Percentiles rank a stretch among this genome's conserved stretches.
Evolutionary conservation across 2,329 filamentous ascomycete genomes (phyloP).

Genomic region (Reticulascus tulasneorum): DNA sequence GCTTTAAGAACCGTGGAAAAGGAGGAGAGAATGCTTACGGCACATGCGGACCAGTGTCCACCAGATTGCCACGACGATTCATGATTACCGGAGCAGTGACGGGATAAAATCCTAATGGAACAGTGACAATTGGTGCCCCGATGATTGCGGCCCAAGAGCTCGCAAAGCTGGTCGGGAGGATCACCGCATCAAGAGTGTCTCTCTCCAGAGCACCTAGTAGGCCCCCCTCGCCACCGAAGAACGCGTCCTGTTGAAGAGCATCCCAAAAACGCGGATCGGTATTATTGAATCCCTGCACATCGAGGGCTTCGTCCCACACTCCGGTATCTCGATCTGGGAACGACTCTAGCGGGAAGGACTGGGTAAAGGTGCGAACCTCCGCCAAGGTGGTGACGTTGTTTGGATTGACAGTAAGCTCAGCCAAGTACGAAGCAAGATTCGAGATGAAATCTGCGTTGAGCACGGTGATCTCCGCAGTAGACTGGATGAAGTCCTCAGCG

Average conservation of each 20-base stretch:
- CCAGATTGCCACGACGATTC: conserved; percentile 12
- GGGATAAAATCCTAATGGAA: conserved; percentile 51
- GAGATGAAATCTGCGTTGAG: conserved; percentile 56
- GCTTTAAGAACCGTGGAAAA: background rate
- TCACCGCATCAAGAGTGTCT: conserved; percentile 54
- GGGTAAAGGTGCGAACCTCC: conserved; percentile 53
- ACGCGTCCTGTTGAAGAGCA: conserved; percentile 49
- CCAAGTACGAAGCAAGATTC: conserved; percentile 54
- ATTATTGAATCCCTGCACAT: conserved; percentile 47
- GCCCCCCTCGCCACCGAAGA: conserved; percentile 54
- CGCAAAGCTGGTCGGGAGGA: conserved; percentile 48
- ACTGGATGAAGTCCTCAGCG: conserved; percentile 20
- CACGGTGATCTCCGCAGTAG: conserved; percentile 29
- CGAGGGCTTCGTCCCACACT: conserved; percentile 51
- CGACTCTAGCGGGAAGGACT: conserved; percentile 46
- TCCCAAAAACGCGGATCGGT: conserved; percentile 53
- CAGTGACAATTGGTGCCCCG: conserved; percentile 50
- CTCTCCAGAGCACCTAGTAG: conserved; percentile 54
- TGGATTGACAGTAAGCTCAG: conserved; percentile 53
- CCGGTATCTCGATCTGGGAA: conserved; percentile 58
- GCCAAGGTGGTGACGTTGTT: conserved; percentile 45
- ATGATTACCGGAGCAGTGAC: conserved; percentile 10
- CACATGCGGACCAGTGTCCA: conserved; percentile 12
- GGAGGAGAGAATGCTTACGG: conserved; percentile 9
- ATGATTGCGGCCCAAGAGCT: conserved; percentile 16